Evolutionary conservation across 164 flowering plant genomes (phyloP), one percentile per base, ranked within the genome.

Genomic region (Vitis amurensis): DNA sequence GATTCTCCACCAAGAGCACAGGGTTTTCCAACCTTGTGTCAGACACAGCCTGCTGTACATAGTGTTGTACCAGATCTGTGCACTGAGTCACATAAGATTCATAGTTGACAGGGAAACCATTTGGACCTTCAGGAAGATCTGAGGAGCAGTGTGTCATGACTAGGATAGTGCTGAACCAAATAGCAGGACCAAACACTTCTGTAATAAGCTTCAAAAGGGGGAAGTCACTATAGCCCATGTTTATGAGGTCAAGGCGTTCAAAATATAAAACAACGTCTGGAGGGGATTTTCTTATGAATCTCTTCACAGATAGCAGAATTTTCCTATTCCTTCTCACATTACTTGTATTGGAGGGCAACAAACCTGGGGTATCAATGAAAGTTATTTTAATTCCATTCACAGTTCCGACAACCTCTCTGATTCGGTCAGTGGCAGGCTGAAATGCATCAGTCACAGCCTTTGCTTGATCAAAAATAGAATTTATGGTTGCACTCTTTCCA

Each of bases 401-500:
- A 49, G 74, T 81, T 58, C 98, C 98, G 27, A 63, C 74, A 64
- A 96, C 83, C 75, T 93, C 97, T 61, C 67, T 80, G 68, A 96
- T 82, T 67, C 55, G 67, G 72, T 84, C 75, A 11, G 99, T 96
- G 70, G 91, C 85, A 63, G 98, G 97, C 66, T 63, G 83, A 70
- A 96, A 96, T 17, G 99, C 97, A 88, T 89, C 73, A 4, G 97
- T 96, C 11, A 15, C 58, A 9, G 82, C 82, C 76, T 86, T 91
- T 3, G 77, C 30, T 75, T 89, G 89, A 77, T 83, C 85, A 72
- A 96, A 85, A 49, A 96, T 79, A 14, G 99, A 93, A 78, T 96
- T 96, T 81, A 93, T 89, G 23, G 98, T 93, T 27, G 99, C 91
- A 79, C 99, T 96, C 82, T 96, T 96, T 61, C 98, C 98, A 61